Evolutionary conservation across 139 green algal species (phyloP), one percentile per base, ranked within the genome.

Genomic region (Volvox reticuliferus): DNA sequence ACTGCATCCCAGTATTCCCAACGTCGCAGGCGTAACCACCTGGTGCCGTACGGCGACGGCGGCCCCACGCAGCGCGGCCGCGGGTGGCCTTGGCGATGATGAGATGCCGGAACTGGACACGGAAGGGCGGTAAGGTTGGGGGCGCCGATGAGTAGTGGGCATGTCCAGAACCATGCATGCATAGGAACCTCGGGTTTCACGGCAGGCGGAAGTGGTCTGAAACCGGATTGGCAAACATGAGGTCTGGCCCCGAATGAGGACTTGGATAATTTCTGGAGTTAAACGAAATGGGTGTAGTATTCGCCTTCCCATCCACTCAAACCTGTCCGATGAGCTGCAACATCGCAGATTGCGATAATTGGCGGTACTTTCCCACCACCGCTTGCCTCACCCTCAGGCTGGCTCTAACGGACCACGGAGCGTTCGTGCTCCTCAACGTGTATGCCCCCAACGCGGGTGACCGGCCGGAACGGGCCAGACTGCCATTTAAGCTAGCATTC

Each of bases 401-500:
- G 24, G 79, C 95, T 13, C 63, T 91, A 16, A 97, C 94, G 3
- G 96, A 98, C 88, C 94, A 96, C 67, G 94, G 92, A 36, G 68
- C 91, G 30, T 94, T 98, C 86, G 96, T 97, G 82, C 92, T 97
- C 24, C 88, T 98, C 79, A 98, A 98, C 82, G 95, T 97, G 75
- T 98, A 98, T 79, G 97, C 95, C 28, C 97, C 97, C 21, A 98
- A 98, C 91, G 96, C 97, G 26, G 97, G 97, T 0, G 93, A 96
- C 55, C 73, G 87, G 0, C 89, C 94, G 18, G 92, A 76, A 1
- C 80, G 94, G 0, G 33, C 92, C 0, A 91, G 97, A 14, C 89
- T 95, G 30, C 50, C 63, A 2, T 95, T 91, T 79, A 98, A 98
- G 91, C 69, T 96, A 32, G 90, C 91, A 2, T 98, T 96, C 89